A percentile compares a stretch with the other conserved stretches of the same genome.
phyloP scores from a whole-genome alignment of 1,284 basidiomycete genomes.

The Mycena citricolor region DNA sequence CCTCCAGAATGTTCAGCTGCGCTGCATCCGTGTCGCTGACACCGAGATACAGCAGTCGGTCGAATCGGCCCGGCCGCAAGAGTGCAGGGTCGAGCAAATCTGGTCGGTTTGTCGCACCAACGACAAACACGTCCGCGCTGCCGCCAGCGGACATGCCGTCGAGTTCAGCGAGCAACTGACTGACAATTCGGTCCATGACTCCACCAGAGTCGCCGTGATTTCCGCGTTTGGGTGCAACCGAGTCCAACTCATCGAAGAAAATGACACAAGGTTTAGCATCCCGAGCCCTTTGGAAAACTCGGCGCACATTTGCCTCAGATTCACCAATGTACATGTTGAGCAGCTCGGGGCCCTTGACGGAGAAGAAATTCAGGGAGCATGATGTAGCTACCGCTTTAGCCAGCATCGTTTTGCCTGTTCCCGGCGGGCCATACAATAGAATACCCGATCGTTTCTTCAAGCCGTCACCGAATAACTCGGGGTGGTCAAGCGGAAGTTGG shows the following conservation, averaged over 20 bases:
- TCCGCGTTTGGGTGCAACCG: slow-evolving; percentile 93
- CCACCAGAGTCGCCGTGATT: slow-evolving; percentile 95
- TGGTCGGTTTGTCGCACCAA: slow-evolving; percentile 97
- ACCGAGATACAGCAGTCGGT: slow-evolving; percentile 95
- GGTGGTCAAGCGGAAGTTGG: slow-evolving; percentile 91
- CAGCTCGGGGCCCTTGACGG: slow-evolving; percentile 96
- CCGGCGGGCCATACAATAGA: slow-evolving; percentile 90
- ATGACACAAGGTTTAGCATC: slow-evolving; percentile 92
- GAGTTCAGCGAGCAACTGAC: slow-evolving; percentile 92
- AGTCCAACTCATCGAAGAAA: slow-evolving; percentile 98
- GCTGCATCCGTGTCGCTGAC: slow-evolving; percentile 88
- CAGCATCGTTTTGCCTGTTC: slow-evolving; percentile 93
- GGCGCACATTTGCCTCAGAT: slow-evolving; percentile 93
- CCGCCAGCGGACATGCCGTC: slow-evolving; percentile 83
- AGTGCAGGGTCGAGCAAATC: slow-evolving; percentile 94
- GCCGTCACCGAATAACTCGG: slow-evolving; percentile 90
- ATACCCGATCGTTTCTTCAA: slow-evolving; percentile 97
- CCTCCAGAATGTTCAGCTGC: slow-evolving; percentile 86
- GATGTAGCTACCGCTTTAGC: slow-evolving; percentile 95
- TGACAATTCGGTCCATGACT: slow-evolving; percentile 98
- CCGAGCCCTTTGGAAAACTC: slow-evolving; percentile 88
- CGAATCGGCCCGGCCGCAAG: slow-evolving; percentile 93
- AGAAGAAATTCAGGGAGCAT: slow-evolving; percentile 90
- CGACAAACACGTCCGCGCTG: slow-evolving; percentile 84
- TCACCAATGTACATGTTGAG: slow-evolving; percentile 99